A percentile compares a stretch with the other conserved stretches of the same genome.
These are phyloP conservation scores for Pelargonium cotyledonis DNA, from an alignment of 441 rosid genomes.

Conservation along the genomic window DNA sequence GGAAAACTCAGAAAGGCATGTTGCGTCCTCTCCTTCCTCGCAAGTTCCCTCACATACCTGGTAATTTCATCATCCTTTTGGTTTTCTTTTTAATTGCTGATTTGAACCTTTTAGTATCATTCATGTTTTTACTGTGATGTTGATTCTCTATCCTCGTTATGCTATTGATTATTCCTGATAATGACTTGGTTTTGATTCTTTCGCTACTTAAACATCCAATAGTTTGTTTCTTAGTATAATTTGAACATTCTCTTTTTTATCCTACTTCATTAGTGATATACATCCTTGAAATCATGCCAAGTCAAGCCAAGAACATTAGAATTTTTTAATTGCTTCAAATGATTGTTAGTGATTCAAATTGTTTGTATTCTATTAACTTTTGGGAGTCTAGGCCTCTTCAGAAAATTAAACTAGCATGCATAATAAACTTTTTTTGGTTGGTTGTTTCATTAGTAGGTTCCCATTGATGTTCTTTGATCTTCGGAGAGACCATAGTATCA, in stretches of 20 bases:
- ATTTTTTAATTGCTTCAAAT: not conserved
- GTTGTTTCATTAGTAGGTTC: not conserved
- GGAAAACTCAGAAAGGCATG: slow-evolving; percentile 64
- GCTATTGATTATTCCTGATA: too few relatives aligned
- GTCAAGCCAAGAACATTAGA: not conserved
- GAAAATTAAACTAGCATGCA: not conserved
- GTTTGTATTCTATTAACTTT: too few relatives aligned
- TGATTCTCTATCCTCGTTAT: too few relatives aligned
- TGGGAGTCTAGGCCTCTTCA: not conserved
- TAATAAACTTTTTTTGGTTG: not conserved
- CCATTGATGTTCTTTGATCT: not conserved
- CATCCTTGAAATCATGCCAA: too few relatives aligned
- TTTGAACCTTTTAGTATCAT: too few relatives aligned
- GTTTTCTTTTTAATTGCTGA: not conserved
- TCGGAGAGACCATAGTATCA: not conserved
- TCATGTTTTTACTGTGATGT: too few relatives aligned
- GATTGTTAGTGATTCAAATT: not conserved
- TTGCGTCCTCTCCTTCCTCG: slow-evolving; percentile 50
- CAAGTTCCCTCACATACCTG: slow-evolving; percentile 58
- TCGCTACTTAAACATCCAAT: too few relatives aligned
- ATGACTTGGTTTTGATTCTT: too few relatives aligned
- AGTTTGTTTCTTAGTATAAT: too few relatives aligned
- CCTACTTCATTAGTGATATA: too few relatives aligned
- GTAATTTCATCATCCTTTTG: slow-evolving; percentile 23
- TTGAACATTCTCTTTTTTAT: too few relatives aligned